phyloP scores from a whole-genome alignment of 2,329 filamentous ascomycete species.

The Bipolaris bicolor region DNA sequence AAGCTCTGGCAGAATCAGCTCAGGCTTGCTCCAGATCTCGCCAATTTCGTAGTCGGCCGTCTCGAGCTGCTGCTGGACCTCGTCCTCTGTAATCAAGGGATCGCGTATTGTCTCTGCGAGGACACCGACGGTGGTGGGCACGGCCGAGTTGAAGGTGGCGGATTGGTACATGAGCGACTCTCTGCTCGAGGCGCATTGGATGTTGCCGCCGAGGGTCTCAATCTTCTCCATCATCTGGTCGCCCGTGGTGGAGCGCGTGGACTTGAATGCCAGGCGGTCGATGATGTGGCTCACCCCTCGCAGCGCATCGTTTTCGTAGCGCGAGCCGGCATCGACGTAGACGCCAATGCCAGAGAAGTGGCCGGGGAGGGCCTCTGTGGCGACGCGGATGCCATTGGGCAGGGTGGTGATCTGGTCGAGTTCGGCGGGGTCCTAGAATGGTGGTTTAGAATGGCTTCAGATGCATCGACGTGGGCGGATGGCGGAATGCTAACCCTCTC shows the following conservation, averaged over 20 bases:
- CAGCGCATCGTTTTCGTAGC: conserved; percentile 85
- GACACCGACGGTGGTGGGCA: conserved; percentile 79
- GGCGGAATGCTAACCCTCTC: conserved; percentile 38
- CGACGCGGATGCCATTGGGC: conserved; percentile 90
- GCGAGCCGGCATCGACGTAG: conserved; percentile 92
- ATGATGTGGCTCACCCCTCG: conserved; percentile 95
- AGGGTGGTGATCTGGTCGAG: conserved; percentile 88
- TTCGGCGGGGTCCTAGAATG: conserved; percentile 75
- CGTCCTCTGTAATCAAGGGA: conserved; percentile 81
- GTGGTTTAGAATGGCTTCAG: conserved; percentile 12
- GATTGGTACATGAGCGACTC: conserved; percentile 99
- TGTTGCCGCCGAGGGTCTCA: conserved; percentile 90
- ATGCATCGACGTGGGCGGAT: conserved; percentile 6
- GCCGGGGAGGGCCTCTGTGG: conserved; percentile 90
- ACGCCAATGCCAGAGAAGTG: conserved; percentile 95
- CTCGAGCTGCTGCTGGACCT: conserved; percentile 84
- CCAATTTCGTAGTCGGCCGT: conserved; percentile 95
- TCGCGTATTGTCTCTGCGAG: conserved; percentile 93
- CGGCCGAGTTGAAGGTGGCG: conserved; percentile 93
- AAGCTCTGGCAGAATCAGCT: conserved; percentile 92
- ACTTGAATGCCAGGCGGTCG: conserved; percentile 94
- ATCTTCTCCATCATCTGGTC: conserved; percentile 88
- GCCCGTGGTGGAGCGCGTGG: conserved; percentile 71
- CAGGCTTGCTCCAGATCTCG: conserved; percentile 97
- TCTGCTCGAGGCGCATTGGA: conserved; percentile 93